These are phyloP conservation scores for Wickerhamomyces mucosus DNA, from an alignment of 805 yeast species.

Conservation along the genomic window DNA sequence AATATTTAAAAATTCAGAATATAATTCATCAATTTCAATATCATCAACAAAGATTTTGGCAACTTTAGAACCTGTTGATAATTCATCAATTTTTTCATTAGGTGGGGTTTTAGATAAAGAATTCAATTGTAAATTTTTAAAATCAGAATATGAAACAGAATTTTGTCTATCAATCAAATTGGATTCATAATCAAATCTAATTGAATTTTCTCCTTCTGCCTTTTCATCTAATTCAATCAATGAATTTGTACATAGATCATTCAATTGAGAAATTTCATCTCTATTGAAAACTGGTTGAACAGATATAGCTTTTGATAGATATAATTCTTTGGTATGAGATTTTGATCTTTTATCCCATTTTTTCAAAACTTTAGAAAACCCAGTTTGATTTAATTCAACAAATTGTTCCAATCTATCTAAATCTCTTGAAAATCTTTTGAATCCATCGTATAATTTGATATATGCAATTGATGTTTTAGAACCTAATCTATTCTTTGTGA, in stretches of 20 bases:
- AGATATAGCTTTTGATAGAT: conserved; percentile 83
- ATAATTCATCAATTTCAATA: conserved; percentile 56
- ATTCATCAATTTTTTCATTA: conserved; percentile 2
- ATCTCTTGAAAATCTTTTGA: conserved; percentile 83
- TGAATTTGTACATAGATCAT: conserved; percentile 61
- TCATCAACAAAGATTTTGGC: conserved; percentile 25
- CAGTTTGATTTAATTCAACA: conserved; percentile 90
- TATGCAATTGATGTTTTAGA: conserved; percentile 67
- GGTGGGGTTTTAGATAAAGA: not conserved
- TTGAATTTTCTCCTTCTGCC: conserved; percentile 39
- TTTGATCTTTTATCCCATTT: conserved; percentile 98
- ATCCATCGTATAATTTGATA: conserved; percentile 77
- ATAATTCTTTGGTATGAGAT: conserved; percentile 88
- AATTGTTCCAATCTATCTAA: conserved; percentile 84
- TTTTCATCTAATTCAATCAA: conserved; percentile 69
- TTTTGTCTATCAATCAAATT: conserved; percentile 5
- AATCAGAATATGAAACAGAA: conserved; percentile 11
- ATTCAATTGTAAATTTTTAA: conserved; percentile 15
- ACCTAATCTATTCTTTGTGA: conserved; percentile 33
- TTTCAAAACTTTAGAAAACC: conserved; percentile 89
- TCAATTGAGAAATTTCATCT: conserved; percentile 72
- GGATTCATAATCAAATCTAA: conserved; percentile 18
- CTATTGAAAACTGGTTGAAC: conserved; percentile 96
- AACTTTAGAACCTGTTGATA: not conserved
- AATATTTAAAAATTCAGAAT: conserved; percentile 56